Percentiles rank a stretch among this genome's conserved stretches.
These are phyloP conservation scores for Lanmaoa rubissima DNA, from an alignment of 768 basidiomycete genomes.

Conservation along the genomic window DNA sequence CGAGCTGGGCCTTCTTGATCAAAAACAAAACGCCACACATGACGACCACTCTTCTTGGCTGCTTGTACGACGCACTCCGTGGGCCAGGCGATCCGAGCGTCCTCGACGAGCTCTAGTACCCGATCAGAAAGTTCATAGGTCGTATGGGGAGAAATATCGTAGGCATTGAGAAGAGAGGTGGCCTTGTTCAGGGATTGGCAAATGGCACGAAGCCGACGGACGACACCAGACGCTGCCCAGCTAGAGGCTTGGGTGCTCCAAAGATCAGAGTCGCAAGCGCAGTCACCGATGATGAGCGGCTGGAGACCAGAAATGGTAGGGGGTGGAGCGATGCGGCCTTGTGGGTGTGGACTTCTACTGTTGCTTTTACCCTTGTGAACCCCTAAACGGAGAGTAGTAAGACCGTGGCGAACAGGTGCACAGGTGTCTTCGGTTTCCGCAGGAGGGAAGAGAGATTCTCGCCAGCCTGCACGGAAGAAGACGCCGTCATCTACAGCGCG, in stretches of 20 bases:
- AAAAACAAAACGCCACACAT: slow-evolving; percentile 81
- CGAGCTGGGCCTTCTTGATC: slow-evolving; percentile 74
- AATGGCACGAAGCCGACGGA: slow-evolving; percentile 69
- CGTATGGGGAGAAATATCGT: slow-evolving; percentile 65
- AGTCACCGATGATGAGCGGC: slow-evolving; percentile 76
- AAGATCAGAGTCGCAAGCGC: slow-evolving; percentile 58
- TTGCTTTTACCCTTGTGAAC: slow-evolving; percentile 21
- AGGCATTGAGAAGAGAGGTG: slow-evolving; percentile 59
- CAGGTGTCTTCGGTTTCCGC: slow-evolving; percentile 21
- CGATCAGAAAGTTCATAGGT: slow-evolving; percentile 66
- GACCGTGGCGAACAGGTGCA: slow-evolving; percentile 9
- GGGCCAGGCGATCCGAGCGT: slow-evolving; percentile 75
- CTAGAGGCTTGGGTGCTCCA: slow-evolving; percentile 59
- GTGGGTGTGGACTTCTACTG: slow-evolving; percentile 31
- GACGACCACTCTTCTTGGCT: slow-evolving; percentile 49
- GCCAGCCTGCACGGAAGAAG: slow-evolving; percentile 65
- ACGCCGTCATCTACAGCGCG: slow-evolving; percentile 67
- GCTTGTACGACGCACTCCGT: slow-evolving; percentile 60
- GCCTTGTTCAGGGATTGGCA: slow-evolving; percentile 68
- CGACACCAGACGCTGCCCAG: slow-evolving; percentile 62
- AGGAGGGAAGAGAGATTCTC: slow-evolving; percentile 40
- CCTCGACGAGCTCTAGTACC: slow-evolving; percentile 72
- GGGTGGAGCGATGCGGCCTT: slow-evolving; percentile 9
- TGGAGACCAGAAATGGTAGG: slow-evolving; percentile 39
- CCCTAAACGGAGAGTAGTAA: slow-evolving; percentile 26